Evolutionary conservation across 805 yeast species (phyloP), one percentile per base, ranked within the genome.

Genomic region (Kluyveromyces aestuarii): DNA sequence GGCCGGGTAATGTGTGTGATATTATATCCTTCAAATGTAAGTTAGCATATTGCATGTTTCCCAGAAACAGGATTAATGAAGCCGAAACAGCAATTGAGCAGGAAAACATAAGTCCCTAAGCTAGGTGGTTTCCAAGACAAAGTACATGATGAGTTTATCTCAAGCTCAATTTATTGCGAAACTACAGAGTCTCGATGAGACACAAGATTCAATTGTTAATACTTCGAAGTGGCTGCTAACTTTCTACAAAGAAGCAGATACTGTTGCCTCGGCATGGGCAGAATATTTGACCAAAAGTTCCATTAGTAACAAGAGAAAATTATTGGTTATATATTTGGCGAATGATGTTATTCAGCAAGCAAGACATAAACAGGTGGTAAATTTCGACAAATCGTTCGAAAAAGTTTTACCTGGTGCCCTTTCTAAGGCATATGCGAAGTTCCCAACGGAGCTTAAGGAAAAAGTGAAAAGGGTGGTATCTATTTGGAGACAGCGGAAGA

Each of bases 401-500:
- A 46, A 25, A 2, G 60, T 61, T 9, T 52, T 59, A 18, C 68
- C 72, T 2, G 63, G 53, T 13, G 69, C 72, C 1, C 48, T 75
- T 11, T 62, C 55, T 5, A 52, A 50, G 3, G 71, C 72, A 10
- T 72, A 69, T 53, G 56, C 62, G 2, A 62, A 56, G 19, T 62
- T 67, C n/a, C 68, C 72, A 13, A 48, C 58, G 37, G 77, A 73
- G n/a, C 64, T 75, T 10, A 72, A 72, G 50, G 74, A 73, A 43
- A 78, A 80, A 48, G 72, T 81, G 10, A 74, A 69, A 40, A 70
- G 89, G 37, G 80, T 83, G 16, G 69, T 80, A 16, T 72, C 69
- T 37, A 85, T 83, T n/a, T 83, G 88, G 88, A 71, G 72, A 38
- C 79, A 79, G 56, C 68, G 90, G 46, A 63, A 61, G n/a, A 75